Evolutionary conservation across 2,329 filamentous ascomycete species (phyloP).

Genomic region (Arthrobotrys sphaeroides): DNA sequence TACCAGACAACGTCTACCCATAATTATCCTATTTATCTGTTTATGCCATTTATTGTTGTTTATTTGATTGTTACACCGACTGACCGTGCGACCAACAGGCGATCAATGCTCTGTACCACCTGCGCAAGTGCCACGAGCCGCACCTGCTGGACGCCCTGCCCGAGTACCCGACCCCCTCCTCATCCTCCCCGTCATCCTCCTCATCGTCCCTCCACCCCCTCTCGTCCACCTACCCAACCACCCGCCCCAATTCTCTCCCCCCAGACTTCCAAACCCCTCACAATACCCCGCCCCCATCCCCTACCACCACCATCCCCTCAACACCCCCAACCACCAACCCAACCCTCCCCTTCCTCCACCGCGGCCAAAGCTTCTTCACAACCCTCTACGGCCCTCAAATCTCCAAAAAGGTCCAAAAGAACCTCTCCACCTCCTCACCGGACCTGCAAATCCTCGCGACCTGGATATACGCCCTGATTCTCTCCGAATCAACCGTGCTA

Average conservation of each 20-base stretch:
- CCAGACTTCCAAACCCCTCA: constrained; percentile 58
- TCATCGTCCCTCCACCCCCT: constrained; percentile 15
- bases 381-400: constrained; percentile 65
- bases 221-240: constrained; percentile 56
- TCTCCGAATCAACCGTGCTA: constrained; percentile 65
- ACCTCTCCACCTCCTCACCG: constrained; percentile 65
- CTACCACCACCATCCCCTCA: constrained; percentile 61
- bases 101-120: constrained; percentile 61
- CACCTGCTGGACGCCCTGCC: constrained; percentile 20
- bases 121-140: constrained; percentile 38
- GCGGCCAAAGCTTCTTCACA: constrained; percentile 65
- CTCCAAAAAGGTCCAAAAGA: constrained; percentile 64
- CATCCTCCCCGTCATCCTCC: not conserved
- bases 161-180: not conserved
- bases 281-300: constrained; percentile 44
- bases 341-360: constrained; percentile 61
- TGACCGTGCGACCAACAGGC: constrained; percentile 58
- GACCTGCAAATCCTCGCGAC: constrained; percentile 65
- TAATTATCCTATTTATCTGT: too few relatives aligned
- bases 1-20: too few relatives aligned
- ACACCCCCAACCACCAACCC: constrained; percentile 62
- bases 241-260: constrained; percentile 63
- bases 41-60: too few relatives aligned
- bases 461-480: constrained; percentile 65
- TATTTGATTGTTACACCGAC: too few relatives aligned